phyloP scores from a whole-genome alignment of 192 early-diverging fungal species.

The Linnemannia zychae region DNA sequence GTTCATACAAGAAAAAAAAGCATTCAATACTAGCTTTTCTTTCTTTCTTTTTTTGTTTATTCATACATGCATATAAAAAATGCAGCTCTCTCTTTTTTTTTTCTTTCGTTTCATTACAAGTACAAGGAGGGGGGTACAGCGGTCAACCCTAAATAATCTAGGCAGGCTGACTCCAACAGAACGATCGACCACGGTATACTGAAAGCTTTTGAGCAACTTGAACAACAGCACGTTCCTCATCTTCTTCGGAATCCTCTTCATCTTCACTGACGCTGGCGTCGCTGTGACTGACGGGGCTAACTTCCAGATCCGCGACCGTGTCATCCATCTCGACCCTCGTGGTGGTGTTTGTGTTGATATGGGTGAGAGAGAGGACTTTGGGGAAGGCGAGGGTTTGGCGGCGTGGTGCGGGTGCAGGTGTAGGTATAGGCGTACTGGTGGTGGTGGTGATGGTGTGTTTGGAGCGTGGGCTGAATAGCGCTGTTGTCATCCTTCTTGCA shows the following conservation, averaged over 20 bases:
- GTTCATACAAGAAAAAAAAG: slow-evolving; percentile 4
- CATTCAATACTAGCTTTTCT: background rate
- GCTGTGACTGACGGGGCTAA: background rate
- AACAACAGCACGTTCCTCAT: background rate
- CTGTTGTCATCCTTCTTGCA: background rate
- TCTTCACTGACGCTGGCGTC: background rate
- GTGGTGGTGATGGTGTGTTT: background rate
- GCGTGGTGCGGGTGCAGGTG: too few relatives aligned
- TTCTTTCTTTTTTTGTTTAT: background rate
- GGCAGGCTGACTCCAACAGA: background rate
- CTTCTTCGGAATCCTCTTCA: background rate
- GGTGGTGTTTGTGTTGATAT: background rate
- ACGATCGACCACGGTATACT: background rate
- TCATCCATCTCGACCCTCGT: background rate
- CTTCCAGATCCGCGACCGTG: background rate
- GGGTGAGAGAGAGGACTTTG: background rate
- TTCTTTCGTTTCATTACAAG: background rate
- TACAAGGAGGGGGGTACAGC: background rate
- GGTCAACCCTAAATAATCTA: background rate
- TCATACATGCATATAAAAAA: background rate
- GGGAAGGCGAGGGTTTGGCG: background rate
- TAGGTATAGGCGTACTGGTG: background rate
- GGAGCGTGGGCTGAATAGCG: background rate
- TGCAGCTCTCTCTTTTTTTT: background rate
- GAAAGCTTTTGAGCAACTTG: background rate